Evolutionary conservation across 805 yeast species (phyloP).

Genomic region (Saccharomycopsis guyanensis): DNA sequence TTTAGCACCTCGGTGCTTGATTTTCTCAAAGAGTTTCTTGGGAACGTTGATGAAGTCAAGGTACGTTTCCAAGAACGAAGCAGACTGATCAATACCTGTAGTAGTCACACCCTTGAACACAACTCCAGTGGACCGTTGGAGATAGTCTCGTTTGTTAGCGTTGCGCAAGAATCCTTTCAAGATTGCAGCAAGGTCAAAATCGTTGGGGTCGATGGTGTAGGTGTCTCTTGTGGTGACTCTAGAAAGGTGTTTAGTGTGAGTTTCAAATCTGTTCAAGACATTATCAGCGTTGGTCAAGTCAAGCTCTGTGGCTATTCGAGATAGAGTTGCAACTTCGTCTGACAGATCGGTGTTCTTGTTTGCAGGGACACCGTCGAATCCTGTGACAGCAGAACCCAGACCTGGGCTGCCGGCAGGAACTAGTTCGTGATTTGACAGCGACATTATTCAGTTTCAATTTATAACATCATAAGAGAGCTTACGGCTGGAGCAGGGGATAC

Average conservation of each 20-base stretch:
- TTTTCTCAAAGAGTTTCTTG: constrained; percentile 31
- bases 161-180: constrained; percentile 31
- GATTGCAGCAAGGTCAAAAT: constrained; percentile 34
- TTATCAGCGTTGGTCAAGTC: neutral
- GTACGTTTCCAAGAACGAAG: constrained; percentile 38
- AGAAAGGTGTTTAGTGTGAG: constrained; percentile 12
- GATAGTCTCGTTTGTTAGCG: constrained; percentile 6
- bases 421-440: too few relatives aligned
- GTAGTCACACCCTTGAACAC: constrained; percentile 42
- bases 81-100: constrained; percentile 45
- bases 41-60: constrained; percentile 32
- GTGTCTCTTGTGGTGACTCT: constrained; percentile 18
- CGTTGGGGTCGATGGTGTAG: constrained; percentile 28
- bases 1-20: constrained; percentile 25
- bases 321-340: too few relatives aligned
- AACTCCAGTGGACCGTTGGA: constrained; percentile 32
- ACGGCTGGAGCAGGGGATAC: too few relatives aligned
- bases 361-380: too few relatives aligned
- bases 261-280: constrained; percentile 13
- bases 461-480: too few relatives aligned
- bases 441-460: too few relatives aligned
- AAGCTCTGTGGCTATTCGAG: too few relatives aligned
- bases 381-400: too few relatives aligned
- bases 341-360: too few relatives aligned
- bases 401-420: too few relatives aligned